Percentiles rank a stretch among this genome's conserved stretches.
phyloP scores from a whole-genome alignment of 176 grass and related monocot genomes.

The Thalia dealbata region DNA sequence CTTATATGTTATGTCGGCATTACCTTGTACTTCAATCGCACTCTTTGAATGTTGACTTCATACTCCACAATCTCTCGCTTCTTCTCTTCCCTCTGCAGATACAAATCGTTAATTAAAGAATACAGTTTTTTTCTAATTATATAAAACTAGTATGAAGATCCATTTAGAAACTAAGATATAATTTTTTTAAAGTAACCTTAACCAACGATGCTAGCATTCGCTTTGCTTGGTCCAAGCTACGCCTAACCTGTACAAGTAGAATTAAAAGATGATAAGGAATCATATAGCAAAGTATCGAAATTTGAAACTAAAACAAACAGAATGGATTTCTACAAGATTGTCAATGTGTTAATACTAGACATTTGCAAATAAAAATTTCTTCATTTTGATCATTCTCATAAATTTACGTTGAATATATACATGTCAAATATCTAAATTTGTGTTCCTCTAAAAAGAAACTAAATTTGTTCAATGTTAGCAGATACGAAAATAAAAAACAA shows the following conservation, averaged over 20 bases:
- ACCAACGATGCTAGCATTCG: constrained; percentile 71
- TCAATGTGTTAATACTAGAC: not conserved
- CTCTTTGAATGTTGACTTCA: constrained; percentile 68
- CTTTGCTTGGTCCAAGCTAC: constrained; percentile 93
- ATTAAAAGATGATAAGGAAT: constrained; percentile 6
- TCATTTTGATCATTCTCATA: not conserved
- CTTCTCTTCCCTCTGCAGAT: constrained; percentile 81
- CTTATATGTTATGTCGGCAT: constrained; percentile 1
- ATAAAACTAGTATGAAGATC: not conserved
- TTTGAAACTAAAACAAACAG: not conserved
- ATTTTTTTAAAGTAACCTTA: constrained; percentile 41
- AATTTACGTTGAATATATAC: not conserved
- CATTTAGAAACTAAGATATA: not conserved
- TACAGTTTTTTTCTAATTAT: not conserved
- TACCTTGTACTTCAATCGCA: constrained; percentile 94
- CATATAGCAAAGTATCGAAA: not conserved
- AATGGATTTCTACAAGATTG: not conserved
- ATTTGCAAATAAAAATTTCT: not conserved
- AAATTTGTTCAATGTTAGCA: no score
- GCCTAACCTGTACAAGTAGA: constrained; percentile 54
- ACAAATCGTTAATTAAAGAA: not conserved
- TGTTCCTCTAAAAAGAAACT: no score
- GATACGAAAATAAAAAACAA: no score
- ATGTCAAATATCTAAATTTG: not conserved
- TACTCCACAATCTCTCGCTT: constrained; percentile 78